Base-by-base conservation (phyloP, 2,329 filamentous ascomycete species). In the Aspergillus floridensis region DNA sequence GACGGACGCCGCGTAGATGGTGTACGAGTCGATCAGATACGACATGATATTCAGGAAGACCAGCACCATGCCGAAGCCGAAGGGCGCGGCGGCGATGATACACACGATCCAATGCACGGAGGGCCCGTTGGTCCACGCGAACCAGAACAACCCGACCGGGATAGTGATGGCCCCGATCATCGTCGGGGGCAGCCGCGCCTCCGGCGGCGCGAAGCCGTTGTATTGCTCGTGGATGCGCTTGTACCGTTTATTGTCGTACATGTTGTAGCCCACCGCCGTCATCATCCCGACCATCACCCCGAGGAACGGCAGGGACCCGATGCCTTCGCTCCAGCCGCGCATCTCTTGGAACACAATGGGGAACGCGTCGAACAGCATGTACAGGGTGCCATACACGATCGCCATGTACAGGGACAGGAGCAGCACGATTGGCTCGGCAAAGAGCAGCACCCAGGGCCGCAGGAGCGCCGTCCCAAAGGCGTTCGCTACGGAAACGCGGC, bases 11-110 rank as follows among this genome's bases (percentile, higher is more conserved):
- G 74, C 73, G 53, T 73, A 76, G 49, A 75, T 70, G 1, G 68
- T 70, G 53, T 75, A 76, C 1, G 71, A 60, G 53, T 76, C 74
- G 48, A 74, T 69, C n/a, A 77, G 66, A 55, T 76, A 76, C 52
- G 72, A 75, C 60, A 74, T 68, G 49, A 70, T 64, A 5, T 66
- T 61, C 5, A 76, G 62, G 59, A 73, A 74, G 22, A 74, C 66
- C 7, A 74, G 61, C 14, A 75, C 68, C 54, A 73, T 69, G 3
- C 73, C 73, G 47, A 74, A 74, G 4, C 73, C 74, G 54, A 76
- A 72, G 4, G 71, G 66, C 2, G 63, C 66, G 2, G 63, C 63
- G 10, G 65, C 70, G 12, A 74, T 65, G 47, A 73, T 71, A 41
- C 63, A 65, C 14, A 70, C 67, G 24, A 72, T 70, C 72, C 72